phyloP scores from a whole-genome alignment of 73 alveolate genomes.

The Paramecium octaurelia region DNA sequence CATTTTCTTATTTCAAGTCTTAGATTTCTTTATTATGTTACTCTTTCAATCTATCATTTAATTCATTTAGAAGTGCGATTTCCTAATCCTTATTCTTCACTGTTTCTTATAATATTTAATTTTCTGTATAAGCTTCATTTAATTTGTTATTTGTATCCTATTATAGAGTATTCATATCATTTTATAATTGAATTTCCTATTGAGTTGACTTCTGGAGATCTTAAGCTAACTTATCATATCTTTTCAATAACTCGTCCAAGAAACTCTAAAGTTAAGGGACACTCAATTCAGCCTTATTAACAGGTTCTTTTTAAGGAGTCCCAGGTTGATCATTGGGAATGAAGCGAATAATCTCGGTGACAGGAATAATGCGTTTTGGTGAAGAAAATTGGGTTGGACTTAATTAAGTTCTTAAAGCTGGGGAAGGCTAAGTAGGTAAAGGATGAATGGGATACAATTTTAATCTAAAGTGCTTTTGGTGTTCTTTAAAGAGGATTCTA shows the following conservation, averaged over 20 bases:
- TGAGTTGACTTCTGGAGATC: neutral
- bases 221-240: neutral
- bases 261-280: neutral
- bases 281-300: neutral
- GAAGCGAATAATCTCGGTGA: neutral
- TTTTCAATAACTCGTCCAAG: neutral
- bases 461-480: neutral
- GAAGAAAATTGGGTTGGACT: neutral
- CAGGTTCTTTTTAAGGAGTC: neutral
- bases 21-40: neutral
- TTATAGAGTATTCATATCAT: neutral
- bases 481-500: neutral
- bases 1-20: neutral
- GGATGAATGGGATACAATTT: neutral
- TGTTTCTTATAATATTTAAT: neutral
- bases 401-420: neutral
- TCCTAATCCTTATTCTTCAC: neutral
- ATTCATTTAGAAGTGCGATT: neutral
- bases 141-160: neutral
- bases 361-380: neutral
- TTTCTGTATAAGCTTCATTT: neutral
- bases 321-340: neutral
- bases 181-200: neutral
- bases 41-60: neutral
- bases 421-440: neutral